phyloP scores from a whole-genome alignment of 768 basidiomycete genomes.

The Leccinum broughii region DNA sequence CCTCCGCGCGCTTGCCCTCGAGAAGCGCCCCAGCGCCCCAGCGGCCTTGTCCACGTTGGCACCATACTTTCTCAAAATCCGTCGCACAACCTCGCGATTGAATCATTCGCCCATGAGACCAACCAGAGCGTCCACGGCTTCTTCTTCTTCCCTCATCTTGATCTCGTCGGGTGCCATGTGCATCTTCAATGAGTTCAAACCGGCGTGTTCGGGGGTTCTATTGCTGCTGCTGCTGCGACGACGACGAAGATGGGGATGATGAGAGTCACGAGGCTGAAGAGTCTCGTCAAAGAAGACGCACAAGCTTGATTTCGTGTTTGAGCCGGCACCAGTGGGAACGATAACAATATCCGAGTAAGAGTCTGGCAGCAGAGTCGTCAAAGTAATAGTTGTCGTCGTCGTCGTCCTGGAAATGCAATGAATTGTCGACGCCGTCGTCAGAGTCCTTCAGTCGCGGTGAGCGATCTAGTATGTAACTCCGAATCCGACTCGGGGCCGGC shows the following conservation, averaged over 20 bases:
- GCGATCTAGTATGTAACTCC: slow-evolving; percentile 15
- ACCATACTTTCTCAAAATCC: slow-evolving; percentile 60
- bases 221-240: neutral
- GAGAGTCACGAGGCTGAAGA: neutral
- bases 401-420: slow-evolving; percentile 16
- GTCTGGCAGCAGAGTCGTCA: slow-evolving; percentile 8
- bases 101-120: slow-evolving; percentile 41
- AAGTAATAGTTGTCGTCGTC: neutral
- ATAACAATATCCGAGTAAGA: neutral
- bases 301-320: neutral
- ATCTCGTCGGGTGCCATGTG: slow-evolving; percentile 21
- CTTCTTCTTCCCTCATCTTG: slow-evolving; percentile 25
- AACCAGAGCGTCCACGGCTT: slow-evolving; percentile 35
- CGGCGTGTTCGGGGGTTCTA: neutral
- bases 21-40: slow-evolving; percentile 55
- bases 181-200: slow-evolving; percentile 12
- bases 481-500: slow-evolving; percentile 14
- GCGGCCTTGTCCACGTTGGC: slow-evolving; percentile 60
- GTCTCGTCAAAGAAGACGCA: neutral
- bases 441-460: slow-evolving; percentile 1
- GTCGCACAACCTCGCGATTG: slow-evolving; percentile 48
- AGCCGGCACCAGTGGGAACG: neutral
- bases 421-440: slow-evolving; percentile 10
- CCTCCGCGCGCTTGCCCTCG: slow-evolving; percentile 49
- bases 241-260: neutral